Evolutionary conservation across 1,284 basidiomycete genomes (phyloP).

Genomic region (Irpex sp.): DNA sequence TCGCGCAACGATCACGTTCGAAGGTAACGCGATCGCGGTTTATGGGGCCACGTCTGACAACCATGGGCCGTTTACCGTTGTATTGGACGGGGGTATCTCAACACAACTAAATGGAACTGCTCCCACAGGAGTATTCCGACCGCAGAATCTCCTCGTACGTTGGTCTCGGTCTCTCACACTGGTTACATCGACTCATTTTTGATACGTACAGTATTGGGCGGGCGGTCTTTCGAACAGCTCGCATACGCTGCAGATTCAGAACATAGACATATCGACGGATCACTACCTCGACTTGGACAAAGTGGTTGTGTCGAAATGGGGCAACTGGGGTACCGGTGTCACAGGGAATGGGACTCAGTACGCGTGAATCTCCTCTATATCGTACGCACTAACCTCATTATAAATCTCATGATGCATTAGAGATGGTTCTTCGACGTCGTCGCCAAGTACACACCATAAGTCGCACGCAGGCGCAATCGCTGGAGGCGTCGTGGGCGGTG

Average conservation of each 20-base stretch:
- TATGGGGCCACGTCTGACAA: constrained; percentile 10
- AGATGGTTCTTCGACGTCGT: not conserved
- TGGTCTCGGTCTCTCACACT: no score
- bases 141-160: constrained; percentile 6
- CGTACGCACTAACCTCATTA: not conserved
- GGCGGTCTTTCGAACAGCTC: constrained; percentile 3
- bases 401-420: not conserved
- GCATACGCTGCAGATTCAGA: constrained; percentile 5
- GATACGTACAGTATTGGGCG: constrained; percentile 4
- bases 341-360: not conserved
- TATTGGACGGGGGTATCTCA: constrained; percentile 4
- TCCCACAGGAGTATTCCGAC: not conserved
- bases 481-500: not conserved
- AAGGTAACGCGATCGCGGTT: constrained; percentile 6
- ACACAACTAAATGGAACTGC: constrained; percentile 5
- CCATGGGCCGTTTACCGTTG: constrained; percentile 8
- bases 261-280: constrained; percentile 4
- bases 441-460: not conserved
- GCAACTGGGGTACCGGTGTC: not conserved
- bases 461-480: not conserved
- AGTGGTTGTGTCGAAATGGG: constrained; percentile 7
- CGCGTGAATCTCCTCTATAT: no score
- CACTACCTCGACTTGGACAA: constrained; percentile 6
- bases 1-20: constrained; percentile 3
- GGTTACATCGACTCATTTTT: no score